phyloP scores from a whole-genome alignment of 345 rosid species.

The Lenwebbia sp. region DNA sequence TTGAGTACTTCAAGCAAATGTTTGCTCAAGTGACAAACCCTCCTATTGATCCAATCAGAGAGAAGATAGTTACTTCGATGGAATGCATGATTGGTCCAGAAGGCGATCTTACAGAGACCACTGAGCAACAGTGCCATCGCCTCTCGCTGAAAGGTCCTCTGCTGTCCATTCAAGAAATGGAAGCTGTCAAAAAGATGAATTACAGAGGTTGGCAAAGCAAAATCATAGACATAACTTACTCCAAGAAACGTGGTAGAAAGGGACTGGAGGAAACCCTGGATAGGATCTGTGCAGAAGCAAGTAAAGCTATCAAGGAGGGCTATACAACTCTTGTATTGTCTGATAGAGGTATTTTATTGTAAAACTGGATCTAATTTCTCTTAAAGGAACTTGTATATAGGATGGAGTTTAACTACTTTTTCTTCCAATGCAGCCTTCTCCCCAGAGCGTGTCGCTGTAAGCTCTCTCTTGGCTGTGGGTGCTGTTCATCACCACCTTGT shows the following conservation, averaged over 20 bases:
- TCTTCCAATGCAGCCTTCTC: constrained; percentile 54
- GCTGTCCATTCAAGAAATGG: constrained; percentile 70
- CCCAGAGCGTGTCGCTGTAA: constrained; percentile 68
- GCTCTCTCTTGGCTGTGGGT: constrained; percentile 98
- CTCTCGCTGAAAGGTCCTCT: constrained; percentile 88
- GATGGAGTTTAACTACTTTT: not conserved
- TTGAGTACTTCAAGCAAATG: constrained; percentile 99
- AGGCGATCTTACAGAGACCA: constrained; percentile 97
- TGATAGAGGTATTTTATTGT: constrained; percentile 70
- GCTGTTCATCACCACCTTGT: constrained; percentile 97
- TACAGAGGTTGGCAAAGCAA: constrained; percentile 85
- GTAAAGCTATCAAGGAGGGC: constrained; percentile 75
- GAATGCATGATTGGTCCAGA: constrained; percentile 99
- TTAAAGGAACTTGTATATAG: not conserved
- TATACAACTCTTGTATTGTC: constrained; percentile 83
- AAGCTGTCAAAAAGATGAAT: constrained; percentile 82
- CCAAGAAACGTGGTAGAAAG: constrained; percentile 66
- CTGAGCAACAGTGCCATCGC: constrained; percentile 96
- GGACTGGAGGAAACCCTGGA: constrained; percentile 86
- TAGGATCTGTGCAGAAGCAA: constrained; percentile 88
- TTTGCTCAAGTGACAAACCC: constrained; percentile 99
- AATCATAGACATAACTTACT: constrained; percentile 86
- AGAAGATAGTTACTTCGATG: constrained; percentile 98
- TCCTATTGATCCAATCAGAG: constrained; percentile 97
- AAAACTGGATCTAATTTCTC: not conserved